Conservation (phyloP, 441 rosid genomes). For the Populus trichocarpa region DNA sequence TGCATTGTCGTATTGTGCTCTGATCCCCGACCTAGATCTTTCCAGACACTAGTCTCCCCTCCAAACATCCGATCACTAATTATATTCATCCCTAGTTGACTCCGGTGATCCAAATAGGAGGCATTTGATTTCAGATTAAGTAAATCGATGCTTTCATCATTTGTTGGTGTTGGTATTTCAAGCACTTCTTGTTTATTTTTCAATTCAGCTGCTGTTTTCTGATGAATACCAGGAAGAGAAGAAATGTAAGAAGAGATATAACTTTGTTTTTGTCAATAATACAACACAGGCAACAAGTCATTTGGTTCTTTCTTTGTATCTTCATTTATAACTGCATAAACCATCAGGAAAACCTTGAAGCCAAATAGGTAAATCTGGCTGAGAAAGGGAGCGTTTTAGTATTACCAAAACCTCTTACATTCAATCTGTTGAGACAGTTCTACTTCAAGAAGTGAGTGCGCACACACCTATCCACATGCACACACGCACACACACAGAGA, state of each 20-base stretch:
- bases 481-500: background rate
- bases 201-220: slow-evolving; percentile 32
- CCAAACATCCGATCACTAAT: slow-evolving; percentile 23
- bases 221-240: slow-evolving; percentile 31
- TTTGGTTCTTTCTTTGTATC: slow-evolving; percentile 35
- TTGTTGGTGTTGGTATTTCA: slow-evolving; percentile 34
- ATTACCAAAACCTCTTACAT: slow-evolving; percentile 21
- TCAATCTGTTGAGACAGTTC: background rate
- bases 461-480: background rate
- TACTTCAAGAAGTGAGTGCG: background rate
- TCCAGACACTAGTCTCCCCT: slow-evolving; percentile 45
- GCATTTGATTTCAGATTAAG: slow-evolving; percentile 32
- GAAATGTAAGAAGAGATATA: slow-evolving; percentile 26
- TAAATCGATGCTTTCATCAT: slow-evolving; percentile 35
- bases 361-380: slow-evolving; percentile 49
- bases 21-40: slow-evolving; percentile 27
- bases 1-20: slow-evolving; percentile 29
- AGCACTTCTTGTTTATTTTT: slow-evolving; percentile 34
- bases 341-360: slow-evolving; percentile 36
- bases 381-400: slow-evolving; percentile 28
- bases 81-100: slow-evolving; percentile 37
- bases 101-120: slow-evolving; percentile 43
- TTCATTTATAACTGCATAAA: slow-evolving; percentile 37
- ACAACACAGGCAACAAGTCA: slow-evolving; percentile 28
- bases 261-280: slow-evolving; percentile 29